Conservation (phyloP, 1,284 basidiomycete genomes). For the Malassezia globosa region DNA sequence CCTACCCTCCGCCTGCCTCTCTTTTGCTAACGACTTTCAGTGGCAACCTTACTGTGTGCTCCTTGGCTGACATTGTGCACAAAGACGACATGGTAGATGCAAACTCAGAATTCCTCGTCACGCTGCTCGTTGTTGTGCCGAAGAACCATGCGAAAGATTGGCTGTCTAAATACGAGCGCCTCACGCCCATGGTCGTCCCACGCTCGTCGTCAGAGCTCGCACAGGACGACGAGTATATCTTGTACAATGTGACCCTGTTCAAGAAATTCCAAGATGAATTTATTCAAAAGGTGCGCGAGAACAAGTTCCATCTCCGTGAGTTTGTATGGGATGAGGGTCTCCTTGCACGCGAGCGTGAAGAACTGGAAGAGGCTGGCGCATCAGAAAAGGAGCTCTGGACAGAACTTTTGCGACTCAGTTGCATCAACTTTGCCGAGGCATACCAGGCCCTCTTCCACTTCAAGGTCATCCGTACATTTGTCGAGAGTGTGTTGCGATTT, state of each 20-base stretch:
- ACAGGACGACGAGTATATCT: conserved; percentile 75
- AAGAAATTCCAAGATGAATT: conserved; percentile 84
- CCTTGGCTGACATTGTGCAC: conserved; percentile 72
- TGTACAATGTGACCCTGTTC: conserved; percentile 84
- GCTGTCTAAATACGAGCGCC: conserved; percentile 75
- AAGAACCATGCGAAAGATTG: conserved; percentile 79
- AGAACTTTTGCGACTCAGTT: conserved; percentile 77
- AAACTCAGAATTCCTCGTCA: conserved; percentile 86
- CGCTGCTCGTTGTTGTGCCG: conserved; percentile 83
- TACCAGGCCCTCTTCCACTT: conserved; percentile 89
- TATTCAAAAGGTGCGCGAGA: conserved; percentile 82
- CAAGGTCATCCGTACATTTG: conserved; percentile 79
- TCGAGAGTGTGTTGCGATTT: conserved; percentile 90
- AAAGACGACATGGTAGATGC: conserved; percentile 65
- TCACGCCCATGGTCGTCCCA: conserved; percentile 87
- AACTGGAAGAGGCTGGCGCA: conserved; percentile 64
- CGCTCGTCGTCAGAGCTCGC: conserved; percentile 68
- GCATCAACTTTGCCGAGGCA: conserved; percentile 93
- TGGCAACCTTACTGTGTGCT: conserved; percentile 82
- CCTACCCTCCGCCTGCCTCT: too few relatives aligned
- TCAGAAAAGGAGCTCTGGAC: conserved; percentile 98
- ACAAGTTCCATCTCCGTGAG: conserved; percentile 91
- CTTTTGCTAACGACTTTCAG: too few relatives aligned
- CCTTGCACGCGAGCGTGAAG: conserved; percentile 69
- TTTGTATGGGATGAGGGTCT: conserved; percentile 82